Percentiles rank a stretch among this genome's conserved stretches.
phyloP scores from a whole-genome alignment of 805 yeast species.

The Candida caryicola region DNA sequence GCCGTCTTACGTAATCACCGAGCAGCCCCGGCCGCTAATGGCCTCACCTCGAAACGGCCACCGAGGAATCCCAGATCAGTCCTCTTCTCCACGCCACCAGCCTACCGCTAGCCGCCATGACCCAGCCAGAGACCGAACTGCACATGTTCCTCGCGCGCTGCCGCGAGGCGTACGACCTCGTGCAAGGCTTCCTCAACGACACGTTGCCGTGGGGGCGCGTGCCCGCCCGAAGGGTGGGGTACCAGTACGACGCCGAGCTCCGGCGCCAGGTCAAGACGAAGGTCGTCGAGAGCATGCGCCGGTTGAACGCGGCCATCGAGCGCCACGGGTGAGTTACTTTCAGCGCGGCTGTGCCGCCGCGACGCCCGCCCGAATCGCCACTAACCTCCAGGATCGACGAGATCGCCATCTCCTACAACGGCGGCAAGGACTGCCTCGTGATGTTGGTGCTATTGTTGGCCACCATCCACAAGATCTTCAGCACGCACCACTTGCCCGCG shows the following conservation, averaged over 20 bases:
- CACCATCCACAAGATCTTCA: conserved; percentile 32
- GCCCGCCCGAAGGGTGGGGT: conserved; percentile 16
- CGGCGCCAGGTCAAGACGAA: conserved; percentile 27
- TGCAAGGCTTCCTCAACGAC: conserved; percentile 29
- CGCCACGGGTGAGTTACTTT: conserved; percentile 35
- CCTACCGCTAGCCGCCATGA: neutral
- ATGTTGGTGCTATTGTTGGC: conserved; percentile 75
- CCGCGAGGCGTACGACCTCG: conserved; percentile 31
- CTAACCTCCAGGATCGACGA: conserved; percentile 44
- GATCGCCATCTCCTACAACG: conserved; percentile 83
- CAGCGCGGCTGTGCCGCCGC: too few species aligned
- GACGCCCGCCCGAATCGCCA: too few species aligned
- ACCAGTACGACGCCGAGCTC: conserved; percentile 19
- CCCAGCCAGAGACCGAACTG: conserved; percentile 6
- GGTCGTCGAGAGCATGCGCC: conserved; percentile 25
- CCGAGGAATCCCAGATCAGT: too few species aligned
- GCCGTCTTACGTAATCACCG: neutral
- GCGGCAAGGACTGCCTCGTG: conserved; percentile 95
- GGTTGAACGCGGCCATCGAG: conserved; percentile 27
- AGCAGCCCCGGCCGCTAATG: neutral
- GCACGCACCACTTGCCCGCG: conserved; percentile 18
- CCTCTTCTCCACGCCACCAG: neutral
- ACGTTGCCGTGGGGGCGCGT: conserved; percentile 25
- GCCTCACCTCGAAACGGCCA: neutral
- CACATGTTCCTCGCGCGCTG: conserved; percentile 19